Evolutionary conservation across 108 stramenopile genomes (phyloP).

Genomic region (Schizochytrium sp.): DNA sequence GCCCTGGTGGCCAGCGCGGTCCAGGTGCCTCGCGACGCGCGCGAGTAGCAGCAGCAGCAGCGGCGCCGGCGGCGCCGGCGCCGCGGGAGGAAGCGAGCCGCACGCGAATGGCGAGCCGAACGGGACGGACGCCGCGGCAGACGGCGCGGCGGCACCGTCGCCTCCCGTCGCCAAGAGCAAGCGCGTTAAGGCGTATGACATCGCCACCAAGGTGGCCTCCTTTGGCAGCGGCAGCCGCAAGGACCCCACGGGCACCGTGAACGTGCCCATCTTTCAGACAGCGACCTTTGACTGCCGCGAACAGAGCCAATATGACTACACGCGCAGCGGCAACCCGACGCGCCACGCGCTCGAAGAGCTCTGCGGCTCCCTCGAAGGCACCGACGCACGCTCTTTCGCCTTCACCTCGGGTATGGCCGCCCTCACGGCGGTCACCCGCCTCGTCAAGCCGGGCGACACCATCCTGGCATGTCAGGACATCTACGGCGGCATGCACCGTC

Average conservation of each 20-base stretch:
- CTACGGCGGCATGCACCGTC: conserved; percentile 26
- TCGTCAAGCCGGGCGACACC: conserved; percentile 1
- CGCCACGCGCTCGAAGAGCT: conserved; percentile 4
- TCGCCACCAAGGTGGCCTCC: background rate
- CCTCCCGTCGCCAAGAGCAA: no score
- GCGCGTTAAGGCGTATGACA: no score
- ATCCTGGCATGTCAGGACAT: conserved; percentile 19
- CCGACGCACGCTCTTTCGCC: background rate
- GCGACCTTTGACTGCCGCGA: conserved; percentile 21
- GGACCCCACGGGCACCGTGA: background rate
- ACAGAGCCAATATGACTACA: conserved; percentile 23
- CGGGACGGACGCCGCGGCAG: no score
- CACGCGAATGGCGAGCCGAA: no score
- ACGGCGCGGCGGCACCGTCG: no score
- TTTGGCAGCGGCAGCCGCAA: background rate
- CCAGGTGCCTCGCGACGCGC: no score
- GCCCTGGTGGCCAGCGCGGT: no score
- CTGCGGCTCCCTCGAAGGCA: conserved; percentile 13
- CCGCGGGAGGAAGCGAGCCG: no score
- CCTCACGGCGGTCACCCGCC: conserved; percentile 1
- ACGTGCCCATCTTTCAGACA: conserved; percentile 29
- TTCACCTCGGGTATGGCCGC: conserved; percentile 33
- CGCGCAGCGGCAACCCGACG: conserved; percentile 30
- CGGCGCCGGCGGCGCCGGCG: no score
- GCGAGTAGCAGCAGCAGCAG: no score